Conservation (phyloP, 345 rosid genomes). For the Carallia pectinifolia region DNA sequence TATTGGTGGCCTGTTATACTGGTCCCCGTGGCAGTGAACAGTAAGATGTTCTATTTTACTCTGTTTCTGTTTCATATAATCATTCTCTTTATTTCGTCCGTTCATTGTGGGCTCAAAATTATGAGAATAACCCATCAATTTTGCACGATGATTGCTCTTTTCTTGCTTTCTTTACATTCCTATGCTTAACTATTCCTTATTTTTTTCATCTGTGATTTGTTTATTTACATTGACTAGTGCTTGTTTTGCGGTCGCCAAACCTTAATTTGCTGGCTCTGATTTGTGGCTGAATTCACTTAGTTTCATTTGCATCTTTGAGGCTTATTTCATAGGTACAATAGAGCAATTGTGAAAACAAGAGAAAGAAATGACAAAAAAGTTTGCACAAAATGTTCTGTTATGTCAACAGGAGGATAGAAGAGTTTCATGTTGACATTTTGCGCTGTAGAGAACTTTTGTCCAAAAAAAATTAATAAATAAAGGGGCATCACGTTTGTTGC, state of each 20-base stretch:
- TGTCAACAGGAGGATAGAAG: too few species aligned
- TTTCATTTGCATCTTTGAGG: neutral
- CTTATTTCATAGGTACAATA: too few species aligned
- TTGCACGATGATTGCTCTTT: too few species aligned
- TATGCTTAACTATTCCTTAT: too few species aligned
- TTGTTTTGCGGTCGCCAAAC: neutral
- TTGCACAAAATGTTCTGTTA: too few species aligned
- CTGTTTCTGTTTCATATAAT: neutral
- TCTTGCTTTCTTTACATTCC: too few species aligned
- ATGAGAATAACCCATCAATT: neutral
- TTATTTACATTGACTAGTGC: neutral
- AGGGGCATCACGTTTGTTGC: too few species aligned
- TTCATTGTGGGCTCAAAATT: neutral
- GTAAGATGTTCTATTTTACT: conserved; percentile 36
- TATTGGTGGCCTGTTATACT: conserved; percentile 65
- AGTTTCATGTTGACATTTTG: too few species aligned
- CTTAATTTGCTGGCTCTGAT: neutral
- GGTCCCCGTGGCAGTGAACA: conserved; percentile 90
- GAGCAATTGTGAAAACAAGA: neutral
- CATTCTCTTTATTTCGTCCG: neutral
- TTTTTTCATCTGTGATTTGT: neutral
- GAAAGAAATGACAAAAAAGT: too few species aligned
- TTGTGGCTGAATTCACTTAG: neutral
- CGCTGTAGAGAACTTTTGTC: too few species aligned
- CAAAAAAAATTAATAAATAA: too few species aligned